phyloP scores from a whole-genome alignment of 2,329 filamentous ascomycete genomes.

The Colletotrichum sp. region DNA sequence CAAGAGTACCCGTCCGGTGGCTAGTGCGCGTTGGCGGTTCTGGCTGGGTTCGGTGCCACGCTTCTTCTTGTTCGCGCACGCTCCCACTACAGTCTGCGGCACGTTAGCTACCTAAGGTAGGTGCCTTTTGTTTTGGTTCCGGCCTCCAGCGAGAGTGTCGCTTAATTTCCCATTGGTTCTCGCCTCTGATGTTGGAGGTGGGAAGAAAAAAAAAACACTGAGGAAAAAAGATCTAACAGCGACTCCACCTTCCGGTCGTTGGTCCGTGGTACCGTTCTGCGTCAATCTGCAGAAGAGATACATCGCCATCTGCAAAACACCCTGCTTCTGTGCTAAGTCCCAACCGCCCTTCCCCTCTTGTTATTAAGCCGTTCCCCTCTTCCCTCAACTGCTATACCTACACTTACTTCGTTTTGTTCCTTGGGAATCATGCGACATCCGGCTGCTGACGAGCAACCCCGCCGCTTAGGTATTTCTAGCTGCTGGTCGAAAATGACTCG shows the following conservation, averaged over 20 bases:
- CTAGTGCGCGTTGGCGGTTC: background rate
- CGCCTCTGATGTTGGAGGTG: background rate
- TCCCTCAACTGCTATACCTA: background rate
- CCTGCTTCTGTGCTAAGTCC: background rate
- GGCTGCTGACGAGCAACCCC: background rate
- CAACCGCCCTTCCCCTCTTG: background rate
- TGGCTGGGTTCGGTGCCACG: background rate
- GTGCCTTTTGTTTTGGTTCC: conserved; percentile 12
- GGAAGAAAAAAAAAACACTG: background rate
- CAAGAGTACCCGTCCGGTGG: background rate
- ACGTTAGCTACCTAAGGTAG: background rate
- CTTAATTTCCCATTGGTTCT: conserved; percentile 2
- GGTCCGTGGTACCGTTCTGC: background rate
- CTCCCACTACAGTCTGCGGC: background rate
- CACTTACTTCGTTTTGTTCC: background rate
- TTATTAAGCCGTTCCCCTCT: background rate
- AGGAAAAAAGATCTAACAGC: background rate
- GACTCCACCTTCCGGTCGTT: background rate
- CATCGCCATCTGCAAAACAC: background rate
- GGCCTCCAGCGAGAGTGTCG: background rate
- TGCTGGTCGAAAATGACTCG: background rate
- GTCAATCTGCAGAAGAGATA: background rate
- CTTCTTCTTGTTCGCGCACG: background rate
- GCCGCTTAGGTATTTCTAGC: background rate
- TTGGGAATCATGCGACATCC: background rate